A percentile compares a stretch with the other conserved stretches of the same genome.
These are phyloP conservation scores for Lipomyces kockii DNA, from an alignment of 805 yeast genomes.

Conservation along the genomic window DNA sequence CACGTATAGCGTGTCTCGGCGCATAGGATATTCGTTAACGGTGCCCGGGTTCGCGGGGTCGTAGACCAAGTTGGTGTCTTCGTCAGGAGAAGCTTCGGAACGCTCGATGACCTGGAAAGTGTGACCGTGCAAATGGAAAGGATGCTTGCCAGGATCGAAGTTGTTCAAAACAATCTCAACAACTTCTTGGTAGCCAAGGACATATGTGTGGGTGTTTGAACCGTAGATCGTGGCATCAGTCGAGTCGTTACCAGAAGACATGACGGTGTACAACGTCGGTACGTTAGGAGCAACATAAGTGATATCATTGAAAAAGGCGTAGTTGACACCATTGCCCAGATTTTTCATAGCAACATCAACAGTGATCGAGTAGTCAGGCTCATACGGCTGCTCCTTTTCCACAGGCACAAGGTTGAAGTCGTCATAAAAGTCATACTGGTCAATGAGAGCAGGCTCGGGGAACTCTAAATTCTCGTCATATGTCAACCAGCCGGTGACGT, in stretches of 20 bases:
- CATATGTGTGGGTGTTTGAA: constrained; percentile 73
- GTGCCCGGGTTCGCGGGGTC: constrained; percentile 56
- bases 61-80: constrained; percentile 59
- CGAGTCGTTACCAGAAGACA: constrained; percentile 55
- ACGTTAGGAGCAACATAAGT: constrained; percentile 81
- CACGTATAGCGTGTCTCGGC: constrained; percentile 80
- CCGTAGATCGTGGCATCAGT: constrained; percentile 73
- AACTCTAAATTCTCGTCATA: constrained; percentile 56
- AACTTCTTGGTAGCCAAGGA: constrained; percentile 67
- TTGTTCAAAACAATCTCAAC: constrained; percentile 86
- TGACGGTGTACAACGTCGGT: constrained; percentile 80
- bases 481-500: constrained; percentile 74
- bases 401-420: constrained; percentile 78
- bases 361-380: constrained; percentile 72
- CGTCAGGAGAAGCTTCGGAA: constrained; percentile 61
- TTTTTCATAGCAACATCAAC: constrained; percentile 83
- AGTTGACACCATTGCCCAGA: constrained; percentile 83
- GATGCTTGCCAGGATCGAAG: constrained; percentile 89
- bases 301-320: constrained; percentile 93
- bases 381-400: constrained; percentile 57
- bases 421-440: constrained; percentile 62
- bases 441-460: constrained; percentile 49
- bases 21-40: constrained; percentile 77
- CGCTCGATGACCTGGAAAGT: constrained; percentile 81
- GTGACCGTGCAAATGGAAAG: constrained; percentile 97